These are phyloP conservation scores for Trapa bicornis DNA, from an alignment of 345 rosid genomes.

Conservation along the genomic window DNA sequence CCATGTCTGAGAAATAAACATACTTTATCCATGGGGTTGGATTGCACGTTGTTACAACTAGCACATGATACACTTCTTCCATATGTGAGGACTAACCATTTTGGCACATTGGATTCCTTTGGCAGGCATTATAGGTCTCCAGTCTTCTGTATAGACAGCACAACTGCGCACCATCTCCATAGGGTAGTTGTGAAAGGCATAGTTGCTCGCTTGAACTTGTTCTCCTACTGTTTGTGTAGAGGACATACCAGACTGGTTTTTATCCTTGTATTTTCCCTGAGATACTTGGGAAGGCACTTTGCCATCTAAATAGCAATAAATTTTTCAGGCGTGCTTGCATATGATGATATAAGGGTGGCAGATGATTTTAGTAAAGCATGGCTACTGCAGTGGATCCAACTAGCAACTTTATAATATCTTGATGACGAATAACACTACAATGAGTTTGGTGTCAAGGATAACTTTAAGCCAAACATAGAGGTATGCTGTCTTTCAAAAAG, in stretches of 20 bases:
- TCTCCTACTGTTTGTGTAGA: background rate
- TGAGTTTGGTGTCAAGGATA: background rate
- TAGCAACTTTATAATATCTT: background rate
- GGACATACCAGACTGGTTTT: background rate
- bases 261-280: background rate
- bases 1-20: too few species aligned
- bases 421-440: background rate
- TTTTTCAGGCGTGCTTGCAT: background rate
- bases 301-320: too few species aligned
- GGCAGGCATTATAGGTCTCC: slow-evolving; percentile 80
- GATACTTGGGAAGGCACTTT: too few species aligned
- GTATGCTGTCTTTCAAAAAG: background rate
- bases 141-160: slow-evolving; percentile 39
- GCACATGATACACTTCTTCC: background rate
- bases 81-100: background rate
- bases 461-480: background rate
- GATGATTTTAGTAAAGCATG: background rate
- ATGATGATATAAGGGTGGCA: background rate
- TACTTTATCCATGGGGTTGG: too few species aligned
- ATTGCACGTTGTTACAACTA: background rate
- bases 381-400: background rate
- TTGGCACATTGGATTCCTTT: background rate
- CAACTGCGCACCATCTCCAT: background rate
- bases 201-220: background rate
- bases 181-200: background rate